Evolutionary conservation across 2,329 filamentous ascomycete genomes (phyloP).

Genomic region (Dactylellina sp.): DNA sequence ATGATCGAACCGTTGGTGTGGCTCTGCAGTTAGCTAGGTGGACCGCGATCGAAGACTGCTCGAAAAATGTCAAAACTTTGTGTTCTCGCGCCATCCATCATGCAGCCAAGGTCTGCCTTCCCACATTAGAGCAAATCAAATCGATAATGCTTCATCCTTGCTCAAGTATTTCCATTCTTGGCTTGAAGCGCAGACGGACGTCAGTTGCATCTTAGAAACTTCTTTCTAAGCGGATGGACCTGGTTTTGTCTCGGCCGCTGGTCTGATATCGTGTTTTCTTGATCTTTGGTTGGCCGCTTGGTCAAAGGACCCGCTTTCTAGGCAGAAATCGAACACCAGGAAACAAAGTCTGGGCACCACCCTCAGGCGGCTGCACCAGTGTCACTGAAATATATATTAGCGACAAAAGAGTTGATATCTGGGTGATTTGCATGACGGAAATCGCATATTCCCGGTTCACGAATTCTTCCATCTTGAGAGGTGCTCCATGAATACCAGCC

Average conservation of each 20-base stretch:
- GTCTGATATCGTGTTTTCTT: slow-evolving; percentile 18
- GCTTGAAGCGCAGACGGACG: background rate
- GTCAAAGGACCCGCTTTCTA: slow-evolving; percentile 30
- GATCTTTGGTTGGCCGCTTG: slow-evolving; percentile 6
- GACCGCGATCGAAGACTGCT: background rate
- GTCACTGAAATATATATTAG: too few relatives aligned
- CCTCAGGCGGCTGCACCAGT: too few relatives aligned
- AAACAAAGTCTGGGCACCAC: background rate
- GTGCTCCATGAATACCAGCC: too few relatives aligned
- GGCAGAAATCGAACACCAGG: slow-evolving; percentile 11
- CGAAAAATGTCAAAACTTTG: background rate
- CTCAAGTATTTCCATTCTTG: background rate
- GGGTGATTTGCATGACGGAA: too few relatives aligned
- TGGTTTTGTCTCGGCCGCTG: background rate
- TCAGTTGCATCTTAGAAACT: background rate
- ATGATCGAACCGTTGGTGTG: too few relatives aligned
- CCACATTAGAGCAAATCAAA: background rate
- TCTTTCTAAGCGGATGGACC: background rate
- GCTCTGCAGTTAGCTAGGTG: too few relatives aligned
- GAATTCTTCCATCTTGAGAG: too few relatives aligned
- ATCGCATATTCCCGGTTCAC: too few relatives aligned
- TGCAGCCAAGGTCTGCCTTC: background rate
- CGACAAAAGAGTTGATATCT: too few relatives aligned
- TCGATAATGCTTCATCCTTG: background rate
- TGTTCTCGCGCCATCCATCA: background rate